These are phyloP conservation scores for Sarcodon sp. DNA, from an alignment of 768 basidiomycete species.

Conservation along the genomic window DNA sequence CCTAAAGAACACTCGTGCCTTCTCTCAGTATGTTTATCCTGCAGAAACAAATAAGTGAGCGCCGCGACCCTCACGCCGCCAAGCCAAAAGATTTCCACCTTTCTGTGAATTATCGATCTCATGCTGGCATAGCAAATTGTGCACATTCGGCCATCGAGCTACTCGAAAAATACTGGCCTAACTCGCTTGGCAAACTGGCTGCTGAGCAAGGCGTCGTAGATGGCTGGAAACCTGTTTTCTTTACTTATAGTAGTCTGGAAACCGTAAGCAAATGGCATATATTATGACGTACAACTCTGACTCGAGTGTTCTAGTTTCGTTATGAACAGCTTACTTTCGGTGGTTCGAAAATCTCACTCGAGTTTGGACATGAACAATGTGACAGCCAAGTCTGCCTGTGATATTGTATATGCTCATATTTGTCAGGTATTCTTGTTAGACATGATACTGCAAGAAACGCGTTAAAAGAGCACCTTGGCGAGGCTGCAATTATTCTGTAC, in stretches of 20 bases:
- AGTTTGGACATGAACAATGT: constrained; percentile 57
- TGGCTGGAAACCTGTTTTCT: constrained; percentile 16
- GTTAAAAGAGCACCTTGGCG: constrained; percentile 38
- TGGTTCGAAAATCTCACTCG: constrained; percentile 19
- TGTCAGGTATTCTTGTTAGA: constrained; percentile 56
- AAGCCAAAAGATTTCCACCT: constrained; percentile 18
- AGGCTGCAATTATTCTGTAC: constrained; percentile 33
- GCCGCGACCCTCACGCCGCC: neutral
- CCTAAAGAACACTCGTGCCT: neutral
- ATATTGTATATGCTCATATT: neutral
- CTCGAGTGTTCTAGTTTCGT: neutral
- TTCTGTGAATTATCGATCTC: constrained; percentile 20
- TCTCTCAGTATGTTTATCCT: neutral
- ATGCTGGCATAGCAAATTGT: constrained; percentile 20
- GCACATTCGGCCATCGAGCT: constrained; percentile 18
- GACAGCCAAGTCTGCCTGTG: neutral
- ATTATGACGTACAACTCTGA: neutral
- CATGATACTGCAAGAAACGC: constrained; percentile 36
- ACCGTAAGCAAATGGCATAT: constrained; percentile 4
- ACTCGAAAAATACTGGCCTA: constrained; percentile 19
- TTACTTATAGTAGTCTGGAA: constrained; percentile 14
- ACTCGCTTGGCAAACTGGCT: constrained; percentile 17
- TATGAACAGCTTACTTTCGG: constrained; percentile 23
- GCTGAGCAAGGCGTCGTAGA: constrained; percentile 18
- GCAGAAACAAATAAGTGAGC: neutral